Base-by-base conservation (phyloP, 345 rosid genomes). In the Aegle marmelos region DNA sequence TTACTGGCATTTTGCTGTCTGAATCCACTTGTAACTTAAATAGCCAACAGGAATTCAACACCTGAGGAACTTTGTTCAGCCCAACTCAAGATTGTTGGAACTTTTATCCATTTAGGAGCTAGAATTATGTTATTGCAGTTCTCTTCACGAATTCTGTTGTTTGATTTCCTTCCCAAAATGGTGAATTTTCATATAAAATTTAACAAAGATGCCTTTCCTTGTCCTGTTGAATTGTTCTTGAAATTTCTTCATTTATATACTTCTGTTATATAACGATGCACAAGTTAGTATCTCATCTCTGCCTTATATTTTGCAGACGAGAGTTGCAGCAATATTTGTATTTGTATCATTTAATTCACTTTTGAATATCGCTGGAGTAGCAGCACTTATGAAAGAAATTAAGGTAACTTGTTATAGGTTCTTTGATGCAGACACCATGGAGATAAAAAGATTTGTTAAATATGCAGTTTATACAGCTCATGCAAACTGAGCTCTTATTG, bases 311-410 rank as follows among this genome's bases (percentile, higher is more conserved):
- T 89, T 86, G 75, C 95, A 96, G 98, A 88, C 91, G 34, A 91
- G 98, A 85, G 98, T 94, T 71, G 88, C 97, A 9, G 97, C 98
- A 4, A 81, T 96, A 59, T 96, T 96, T 83, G 89, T 86, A 9
- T 94, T 94, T 70, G 82, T 94, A 65, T 96, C 99, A 61, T 96
- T 94, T 85, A 87, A 98, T 70, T 90, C 95, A 13, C 95, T 96
- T 75, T 88, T 94, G 83, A 89, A 97, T 78, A 88, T 94, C 13
- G 91, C 94, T 66, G 98, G 98, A 69, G 88, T 90, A 77, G 92
- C 97, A 64, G 85, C 95, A 30, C 90, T 89, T 69, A 71, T 83
- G 80, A 90, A 89, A 87, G 99, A 96, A 84, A 87, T 96, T 78
- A 88, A 88, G 95, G 99, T 96, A 86, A 70, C 50, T 41, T 74